Percentiles rank a stretch among this genome's conserved stretches.
Conservation (phyloP, 768 basidiomycete species). For the Sarcodon aspratus region DNA sequence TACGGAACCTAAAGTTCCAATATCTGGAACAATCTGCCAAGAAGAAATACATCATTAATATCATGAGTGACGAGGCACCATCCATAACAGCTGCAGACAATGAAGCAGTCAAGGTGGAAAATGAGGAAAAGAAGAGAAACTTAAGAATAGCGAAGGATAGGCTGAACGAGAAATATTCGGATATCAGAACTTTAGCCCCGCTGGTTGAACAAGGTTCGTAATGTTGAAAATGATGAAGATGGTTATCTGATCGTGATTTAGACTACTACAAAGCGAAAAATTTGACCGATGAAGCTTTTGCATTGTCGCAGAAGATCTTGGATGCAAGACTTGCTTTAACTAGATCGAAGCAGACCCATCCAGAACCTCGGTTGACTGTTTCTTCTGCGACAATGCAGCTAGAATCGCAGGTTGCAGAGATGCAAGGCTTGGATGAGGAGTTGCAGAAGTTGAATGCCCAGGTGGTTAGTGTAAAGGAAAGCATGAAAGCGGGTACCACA, state of each 20-base stretch:
- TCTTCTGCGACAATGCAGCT: constrained; percentile 63
- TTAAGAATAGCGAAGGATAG: constrained; percentile 54
- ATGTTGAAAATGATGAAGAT: not conserved
- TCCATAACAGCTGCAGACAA: constrained; percentile 76
- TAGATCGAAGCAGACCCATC: constrained; percentile 71
- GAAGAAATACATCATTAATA: constrained; percentile 76
- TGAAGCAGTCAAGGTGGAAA: constrained; percentile 43
- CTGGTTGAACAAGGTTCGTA: constrained; percentile 54
- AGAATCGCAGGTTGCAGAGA: constrained; percentile 64
- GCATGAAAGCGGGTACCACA: constrained; percentile 42
- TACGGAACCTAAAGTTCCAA: constrained; percentile 79
- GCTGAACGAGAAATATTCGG: constrained; percentile 48
- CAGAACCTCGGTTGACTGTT: constrained; percentile 70
- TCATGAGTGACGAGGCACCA: constrained; percentile 79
- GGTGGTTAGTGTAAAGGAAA: constrained; percentile 44
- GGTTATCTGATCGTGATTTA: constrained; percentile 12
- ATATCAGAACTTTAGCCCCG: constrained; percentile 53
- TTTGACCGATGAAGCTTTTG: constrained; percentile 39
- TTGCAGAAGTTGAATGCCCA: constrained; percentile 40
- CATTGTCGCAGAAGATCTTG: constrained; percentile 65
- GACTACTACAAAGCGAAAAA: constrained; percentile 50
- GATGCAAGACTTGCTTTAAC: constrained; percentile 74
- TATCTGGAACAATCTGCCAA: constrained; percentile 89
- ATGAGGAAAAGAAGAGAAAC: constrained; percentile 60
- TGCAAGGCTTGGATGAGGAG: constrained; percentile 66